A percentile compares a stretch with the other conserved stretches of the same genome.
These are phyloP conservation scores for Blastobotrys capitulatus DNA, from an alignment of 1,139 yeast species.

Conservation along the genomic window DNA sequence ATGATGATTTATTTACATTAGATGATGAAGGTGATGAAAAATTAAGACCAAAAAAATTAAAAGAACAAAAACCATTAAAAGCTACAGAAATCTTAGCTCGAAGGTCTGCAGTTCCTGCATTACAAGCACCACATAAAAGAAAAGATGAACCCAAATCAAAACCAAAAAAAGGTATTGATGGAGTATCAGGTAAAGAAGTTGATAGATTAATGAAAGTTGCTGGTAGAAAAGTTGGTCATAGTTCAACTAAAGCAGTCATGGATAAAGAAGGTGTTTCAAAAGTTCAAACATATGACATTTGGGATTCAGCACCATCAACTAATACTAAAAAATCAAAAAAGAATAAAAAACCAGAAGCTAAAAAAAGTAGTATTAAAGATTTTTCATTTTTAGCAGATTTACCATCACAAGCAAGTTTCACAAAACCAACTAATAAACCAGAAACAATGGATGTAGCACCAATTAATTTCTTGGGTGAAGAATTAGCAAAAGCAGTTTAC, in stretches of 20 bases:
- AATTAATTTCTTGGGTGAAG: conserved; percentile 36
- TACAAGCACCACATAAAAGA: conserved; percentile 39
- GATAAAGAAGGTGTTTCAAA: conserved; percentile 60
- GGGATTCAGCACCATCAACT: conserved; percentile 40
- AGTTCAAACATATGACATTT: conserved; percentile 52
- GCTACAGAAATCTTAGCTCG: conserved; percentile 70
- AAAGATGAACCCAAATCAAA: conserved; percentile 35
- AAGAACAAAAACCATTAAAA: conserved; percentile 44
- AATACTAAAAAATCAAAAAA: conserved; percentile 26
- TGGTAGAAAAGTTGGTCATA: conserved; percentile 62
- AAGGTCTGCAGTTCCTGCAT: conserved; percentile 74
- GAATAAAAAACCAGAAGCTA: conserved; percentile 22
- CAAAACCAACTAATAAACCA: conserved; percentile 21
- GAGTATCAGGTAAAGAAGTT: conserved; percentile 63
- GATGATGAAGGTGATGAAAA: conserved; percentile 62
- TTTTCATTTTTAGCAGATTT: conserved; percentile 16
- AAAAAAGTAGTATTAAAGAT: conserved; percentile 15
- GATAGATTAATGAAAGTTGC: conserved; percentile 69
- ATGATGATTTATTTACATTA: conserved; percentile 50
- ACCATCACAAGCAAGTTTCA: conserved; percentile 17
- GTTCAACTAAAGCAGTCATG: conserved; percentile 41
- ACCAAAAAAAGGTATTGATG: conserved; percentile 47
- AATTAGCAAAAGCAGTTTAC: conserved; percentile 37
- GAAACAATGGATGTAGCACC: conserved; percentile 54
- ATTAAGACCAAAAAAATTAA: conserved; percentile 32